Percentiles rank a stretch among this genome's conserved stretches.
phyloP scores from a whole-genome alignment of 345 rosid species.

The Angophora floribunda region DNA sequence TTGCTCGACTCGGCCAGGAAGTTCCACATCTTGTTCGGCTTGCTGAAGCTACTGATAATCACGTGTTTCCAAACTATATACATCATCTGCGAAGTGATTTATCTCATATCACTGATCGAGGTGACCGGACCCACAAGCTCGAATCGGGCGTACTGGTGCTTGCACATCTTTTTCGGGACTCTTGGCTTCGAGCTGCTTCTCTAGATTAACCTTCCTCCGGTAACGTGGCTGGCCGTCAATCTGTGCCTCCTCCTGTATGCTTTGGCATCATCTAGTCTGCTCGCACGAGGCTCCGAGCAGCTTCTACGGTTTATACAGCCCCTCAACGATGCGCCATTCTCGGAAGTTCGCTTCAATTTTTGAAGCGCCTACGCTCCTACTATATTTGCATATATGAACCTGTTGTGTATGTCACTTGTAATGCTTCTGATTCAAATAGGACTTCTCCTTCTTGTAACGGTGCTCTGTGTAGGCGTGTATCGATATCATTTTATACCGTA shows the following conservation, averaged over 20 bases:
- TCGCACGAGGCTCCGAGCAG: not conserved
- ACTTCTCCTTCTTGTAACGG: no score
- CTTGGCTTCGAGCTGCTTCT: not conserved
- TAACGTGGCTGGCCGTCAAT: not conserved
- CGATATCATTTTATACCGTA: no score
- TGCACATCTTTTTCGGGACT: not conserved
- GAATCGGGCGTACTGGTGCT: not conserved
- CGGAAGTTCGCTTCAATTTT: rapidly evolving
- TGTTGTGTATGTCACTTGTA: no score
- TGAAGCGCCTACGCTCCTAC: no score
- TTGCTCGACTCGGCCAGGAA: rapidly evolving
- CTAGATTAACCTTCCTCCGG: not conserved
- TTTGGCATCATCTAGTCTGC: not conserved
- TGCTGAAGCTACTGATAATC: not conserved
- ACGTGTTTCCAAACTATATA: not conserved
- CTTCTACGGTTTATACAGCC: not conserved
- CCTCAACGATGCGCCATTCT: rapidly evolving
- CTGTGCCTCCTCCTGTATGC: not conserved
- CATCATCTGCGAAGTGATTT: not conserved
- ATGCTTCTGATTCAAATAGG: no score
- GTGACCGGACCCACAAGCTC: not conserved
- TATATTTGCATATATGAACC: no score
- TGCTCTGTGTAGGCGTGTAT: rapidly evolving
- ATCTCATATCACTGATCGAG: rapidly evolving
- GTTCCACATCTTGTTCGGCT: not conserved